Base-by-base conservation (phyloP, 2,329 filamentous ascomycete species). In the Neopestalotiopsis rosae region DNA sequence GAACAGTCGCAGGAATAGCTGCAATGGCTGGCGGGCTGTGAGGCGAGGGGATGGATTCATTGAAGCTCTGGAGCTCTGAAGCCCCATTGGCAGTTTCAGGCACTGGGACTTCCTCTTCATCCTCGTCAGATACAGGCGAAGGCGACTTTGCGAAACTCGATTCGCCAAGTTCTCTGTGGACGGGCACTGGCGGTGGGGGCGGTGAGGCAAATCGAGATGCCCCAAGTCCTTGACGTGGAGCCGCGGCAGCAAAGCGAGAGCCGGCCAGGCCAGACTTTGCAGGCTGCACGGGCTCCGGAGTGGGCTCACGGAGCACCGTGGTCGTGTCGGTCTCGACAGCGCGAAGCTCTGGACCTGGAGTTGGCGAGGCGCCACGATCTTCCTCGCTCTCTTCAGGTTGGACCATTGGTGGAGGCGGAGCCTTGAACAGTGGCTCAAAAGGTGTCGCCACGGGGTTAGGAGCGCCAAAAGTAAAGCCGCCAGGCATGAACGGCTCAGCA, bases 401-500 rank as follows among this genome's bases (percentile, higher is more conserved):
- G 4, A 42, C 67, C 69, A 77, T 70, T 20, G 72, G 71, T 14
- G 70, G 68, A 56, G 77, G 76, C 52, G 74, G 70, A 20, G 70
- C 69, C 64, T 74, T 73, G 61, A 78, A 72, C 64, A 73, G 68
- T 28, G 77, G 77, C 13, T 79, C 72, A 58, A 78, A 78, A 0
- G 76, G 67, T 66, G 72, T 71, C 34, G 72, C 76, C 68, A 49
- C 75, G 73, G 69, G 79, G 69, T 72, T 73, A 10, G 76, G 71
- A 40, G 76, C 80, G 20, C 83, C 77, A 68, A 79, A 79, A 38
- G 42, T 73, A 65, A 79, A 78, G 38, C 63, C 65, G 0, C 73
- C 81, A 14, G 87, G 86, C 4, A 84, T 86, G 77, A 96, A 97
- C 0, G 92, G 87, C 74, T 88, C 89, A 0, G 93, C 92, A 17